Percentiles rank a stretch among this genome's conserved stretches.
Evolutionary conservation across 345 rosid species (phyloP).

Genomic region (Eucalyptus regnans): DNA sequence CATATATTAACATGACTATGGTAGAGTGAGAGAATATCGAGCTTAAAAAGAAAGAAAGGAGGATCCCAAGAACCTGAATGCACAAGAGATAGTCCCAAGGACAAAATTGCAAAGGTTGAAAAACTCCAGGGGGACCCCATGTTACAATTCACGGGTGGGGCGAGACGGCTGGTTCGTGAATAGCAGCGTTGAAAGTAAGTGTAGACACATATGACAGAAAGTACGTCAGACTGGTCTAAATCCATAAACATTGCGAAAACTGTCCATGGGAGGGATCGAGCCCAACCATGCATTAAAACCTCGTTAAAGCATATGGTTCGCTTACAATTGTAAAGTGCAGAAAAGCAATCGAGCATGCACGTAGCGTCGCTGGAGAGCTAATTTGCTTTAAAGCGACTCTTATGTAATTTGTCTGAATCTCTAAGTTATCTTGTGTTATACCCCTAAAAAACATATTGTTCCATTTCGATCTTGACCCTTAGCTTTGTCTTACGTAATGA

Average conservation of each 20-base stretch:
- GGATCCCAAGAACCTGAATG: not conserved
- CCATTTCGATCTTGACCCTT: not conserved
- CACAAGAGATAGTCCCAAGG: not conserved
- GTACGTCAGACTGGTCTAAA: not conserved
- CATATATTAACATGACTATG: not conserved
- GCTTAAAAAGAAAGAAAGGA: not conserved
- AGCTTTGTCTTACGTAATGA: not conserved
- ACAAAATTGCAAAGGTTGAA: not conserved
- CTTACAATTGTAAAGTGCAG: not conserved
- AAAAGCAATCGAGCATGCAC: not conserved
- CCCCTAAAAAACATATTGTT: not conserved
- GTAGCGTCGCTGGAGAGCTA: not conserved
- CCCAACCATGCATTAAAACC: not conserved
- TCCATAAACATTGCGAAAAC: not conserved
- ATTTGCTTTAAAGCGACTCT: not conserved
- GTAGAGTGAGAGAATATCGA: not conserved
- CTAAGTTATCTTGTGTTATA: not conserved
- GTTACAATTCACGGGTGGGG: not conserved
- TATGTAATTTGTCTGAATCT: not conserved
- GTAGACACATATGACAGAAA: not conserved
- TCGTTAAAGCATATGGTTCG: not conserved
- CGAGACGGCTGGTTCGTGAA: not conserved
- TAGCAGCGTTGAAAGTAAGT: not conserved
- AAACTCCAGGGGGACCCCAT: not conserved
- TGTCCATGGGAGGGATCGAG: not conserved